Evolutionary conservation across 257 asterid species (phyloP).

Genomic region (Paulownia fortunei): DNA sequence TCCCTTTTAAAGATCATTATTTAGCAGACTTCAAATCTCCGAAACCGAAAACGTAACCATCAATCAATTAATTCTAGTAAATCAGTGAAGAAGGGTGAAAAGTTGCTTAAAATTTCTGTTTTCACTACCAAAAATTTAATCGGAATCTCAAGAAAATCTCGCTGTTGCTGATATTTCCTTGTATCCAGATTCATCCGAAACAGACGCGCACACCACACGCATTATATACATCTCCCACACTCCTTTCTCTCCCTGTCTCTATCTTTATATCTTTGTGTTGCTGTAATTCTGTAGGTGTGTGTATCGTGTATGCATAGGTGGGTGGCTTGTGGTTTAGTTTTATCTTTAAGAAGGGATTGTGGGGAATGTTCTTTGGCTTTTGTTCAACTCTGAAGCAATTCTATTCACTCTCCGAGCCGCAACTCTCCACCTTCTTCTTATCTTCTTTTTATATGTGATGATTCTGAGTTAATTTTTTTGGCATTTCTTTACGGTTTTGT

Average conservation of each 20-base stretch:
- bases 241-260: not conserved
- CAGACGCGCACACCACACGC: slow-evolving; percentile 39
- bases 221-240: slow-evolving; percentile 9
- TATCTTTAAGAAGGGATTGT: slow-evolving; percentile 12
- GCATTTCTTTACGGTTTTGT: slow-evolving; percentile 21
- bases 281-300: slow-evolving; percentile 16
- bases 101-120: not conserved
- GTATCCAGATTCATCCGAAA: slow-evolving; percentile 27
- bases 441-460: not conserved
- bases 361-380: slow-evolving; percentile 49
- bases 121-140: not conserved
- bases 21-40: slow-evolving; percentile 19
- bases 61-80: slow-evolving; percentile 22
- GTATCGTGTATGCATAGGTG: slow-evolving; percentile 34
- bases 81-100: slow-evolving; percentile 15
- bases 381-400: slow-evolving; percentile 41
- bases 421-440: slow-evolving; percentile 33
- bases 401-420: slow-evolving; percentile 49
- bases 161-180: slow-evolving; percentile 29
- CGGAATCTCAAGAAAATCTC: slow-evolving; percentile 6
- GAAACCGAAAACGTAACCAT: slow-evolving; percentile 35
- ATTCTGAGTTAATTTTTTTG: not conserved
- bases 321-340: slow-evolving; percentile 37
- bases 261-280: not conserved
- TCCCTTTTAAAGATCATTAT: slow-evolving; percentile 10